Evolutionary conservation across 768 basidiomycete species (phyloP).

Genomic region (Austroboletus eburneus): DNA sequence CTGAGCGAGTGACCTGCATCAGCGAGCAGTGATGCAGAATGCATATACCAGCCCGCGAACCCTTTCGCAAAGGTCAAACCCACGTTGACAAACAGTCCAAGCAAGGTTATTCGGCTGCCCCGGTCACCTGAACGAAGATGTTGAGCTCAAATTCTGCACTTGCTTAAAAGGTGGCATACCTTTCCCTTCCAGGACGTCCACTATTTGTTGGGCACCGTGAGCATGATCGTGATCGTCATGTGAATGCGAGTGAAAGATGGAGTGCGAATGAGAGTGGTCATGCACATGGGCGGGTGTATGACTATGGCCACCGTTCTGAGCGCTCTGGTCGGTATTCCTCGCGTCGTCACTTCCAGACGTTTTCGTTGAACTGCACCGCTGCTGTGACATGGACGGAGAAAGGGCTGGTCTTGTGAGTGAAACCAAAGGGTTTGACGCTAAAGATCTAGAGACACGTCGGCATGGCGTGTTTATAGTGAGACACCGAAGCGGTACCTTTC

Average conservation of each 20-base stretch:
- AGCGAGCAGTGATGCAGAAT: conserved; percentile 86
- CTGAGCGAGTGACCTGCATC: conserved; percentile 92
- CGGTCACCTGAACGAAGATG: conserved; percentile 53
- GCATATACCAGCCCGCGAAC: conserved; percentile 82
- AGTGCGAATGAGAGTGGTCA: conserved; percentile 53
- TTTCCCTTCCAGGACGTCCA: conserved; percentile 61
- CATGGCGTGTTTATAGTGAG: conserved; percentile 3
- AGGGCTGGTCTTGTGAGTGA: not conserved
- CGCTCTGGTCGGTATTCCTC: conserved; percentile 18
- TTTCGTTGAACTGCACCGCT: conserved; percentile 16
- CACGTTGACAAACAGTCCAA: conserved; percentile 82
- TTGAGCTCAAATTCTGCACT: not conserved
- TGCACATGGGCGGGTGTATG: conserved; percentile 28
- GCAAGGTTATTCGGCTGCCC: conserved; percentile 78
- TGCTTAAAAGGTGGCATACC: conserved; percentile 38
- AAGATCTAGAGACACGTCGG: conserved; percentile 16
- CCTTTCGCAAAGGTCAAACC: conserved; percentile 82
- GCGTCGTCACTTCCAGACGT: conserved; percentile 22
- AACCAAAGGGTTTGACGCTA: not conserved
- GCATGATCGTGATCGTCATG: conserved; percentile 55
- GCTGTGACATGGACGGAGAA: conserved; percentile 20
- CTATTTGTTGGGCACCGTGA: conserved; percentile 63
- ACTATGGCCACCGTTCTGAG: conserved; percentile 22
- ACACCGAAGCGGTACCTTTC: conserved; percentile 12
- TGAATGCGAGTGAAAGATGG: conserved; percentile 64